Evolutionary conservation across 1,284 basidiomycete genomes (phyloP).

Genomic region (Sphaerobolus stellatus): DNA sequence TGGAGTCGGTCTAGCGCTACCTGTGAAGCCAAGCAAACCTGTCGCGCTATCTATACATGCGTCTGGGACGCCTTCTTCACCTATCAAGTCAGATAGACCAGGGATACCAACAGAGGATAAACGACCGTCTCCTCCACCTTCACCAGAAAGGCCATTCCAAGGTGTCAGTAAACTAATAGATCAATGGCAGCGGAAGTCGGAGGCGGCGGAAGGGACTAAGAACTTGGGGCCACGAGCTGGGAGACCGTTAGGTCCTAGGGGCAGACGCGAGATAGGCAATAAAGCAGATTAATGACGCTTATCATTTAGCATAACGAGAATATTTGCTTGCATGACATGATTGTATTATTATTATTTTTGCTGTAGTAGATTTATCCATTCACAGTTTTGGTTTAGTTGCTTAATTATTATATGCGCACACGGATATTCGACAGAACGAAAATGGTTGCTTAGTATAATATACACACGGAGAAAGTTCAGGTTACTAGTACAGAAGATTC

Average conservation of each 20-base stretch:
- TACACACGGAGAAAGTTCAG: no score
- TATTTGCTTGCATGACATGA: background rate
- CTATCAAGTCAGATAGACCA: background rate
- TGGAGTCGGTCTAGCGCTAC: background rate
- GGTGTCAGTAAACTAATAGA: conserved; percentile 80
- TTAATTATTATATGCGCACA: background rate
- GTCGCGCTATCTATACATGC: background rate
- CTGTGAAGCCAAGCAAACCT: background rate
- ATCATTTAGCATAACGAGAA: background rate
- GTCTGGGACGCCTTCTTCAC: background rate
- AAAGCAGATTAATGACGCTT: background rate
- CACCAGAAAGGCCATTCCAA: conserved; percentile 73
- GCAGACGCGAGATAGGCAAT: background rate
- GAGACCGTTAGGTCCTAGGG: background rate
- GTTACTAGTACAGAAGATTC: background rate
- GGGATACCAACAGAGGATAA: background rate
- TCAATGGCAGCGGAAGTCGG: conserved; percentile 78
- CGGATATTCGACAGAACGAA: background rate
- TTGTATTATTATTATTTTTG: background rate
- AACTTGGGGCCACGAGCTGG: conserved; percentile 21
- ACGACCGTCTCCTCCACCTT: conserved; percentile 48
- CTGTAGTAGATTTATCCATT: no score
- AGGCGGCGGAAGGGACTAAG: conserved; percentile 48
- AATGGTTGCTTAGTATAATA: background rate
- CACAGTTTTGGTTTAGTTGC: no score